These are phyloP conservation scores for Puccinia horiana DNA, from an alignment of 1,284 basidiomycete species.

Conservation along the genomic window DNA sequence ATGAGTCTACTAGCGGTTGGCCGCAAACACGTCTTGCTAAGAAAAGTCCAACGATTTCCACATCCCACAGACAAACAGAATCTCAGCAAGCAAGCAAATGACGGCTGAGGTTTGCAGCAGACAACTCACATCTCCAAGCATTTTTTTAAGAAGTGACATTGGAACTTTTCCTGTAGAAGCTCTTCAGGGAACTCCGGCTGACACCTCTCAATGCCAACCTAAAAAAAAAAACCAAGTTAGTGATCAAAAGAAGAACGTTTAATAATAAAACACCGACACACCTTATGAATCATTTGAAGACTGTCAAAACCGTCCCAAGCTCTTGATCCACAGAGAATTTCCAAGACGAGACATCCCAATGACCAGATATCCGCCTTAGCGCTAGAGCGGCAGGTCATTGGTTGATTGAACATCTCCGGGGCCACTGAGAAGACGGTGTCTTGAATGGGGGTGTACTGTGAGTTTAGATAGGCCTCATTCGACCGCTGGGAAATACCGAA, in stretches of 20 bases:
- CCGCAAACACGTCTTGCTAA: constrained; percentile 73
- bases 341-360: constrained; percentile 91
- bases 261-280: constrained; percentile 58
- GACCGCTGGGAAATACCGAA: constrained; percentile 92
- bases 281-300: constrained; percentile 89
- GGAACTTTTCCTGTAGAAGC: constrained; percentile 71
- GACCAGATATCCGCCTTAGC: constrained; percentile 99
- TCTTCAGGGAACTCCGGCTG: constrained; percentile 86
- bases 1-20: constrained; percentile 80
- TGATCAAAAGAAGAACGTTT: neutral
- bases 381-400: constrained; percentile 73
- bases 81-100: neutral
- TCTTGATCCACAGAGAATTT: constrained; percentile 93
- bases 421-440: constrained; percentile 99
- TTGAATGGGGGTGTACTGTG: constrained; percentile 75
- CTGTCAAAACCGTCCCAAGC: constrained; percentile 89
- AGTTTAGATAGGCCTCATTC: constrained; percentile 78
- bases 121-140: constrained; percentile 81
- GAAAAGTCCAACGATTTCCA: constrained; percentile 60
- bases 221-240: constrained; percentile 50
- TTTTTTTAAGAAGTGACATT: constrained; percentile 79
- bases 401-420: constrained; percentile 84
- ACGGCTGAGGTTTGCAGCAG: constrained; percentile 23
- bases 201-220: constrained; percentile 77
- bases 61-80: neutral